These are phyloP conservation scores for Fomes fomentarius DNA, from an alignment of 1,284 basidiomycete genomes.

Conservation along the genomic window DNA sequence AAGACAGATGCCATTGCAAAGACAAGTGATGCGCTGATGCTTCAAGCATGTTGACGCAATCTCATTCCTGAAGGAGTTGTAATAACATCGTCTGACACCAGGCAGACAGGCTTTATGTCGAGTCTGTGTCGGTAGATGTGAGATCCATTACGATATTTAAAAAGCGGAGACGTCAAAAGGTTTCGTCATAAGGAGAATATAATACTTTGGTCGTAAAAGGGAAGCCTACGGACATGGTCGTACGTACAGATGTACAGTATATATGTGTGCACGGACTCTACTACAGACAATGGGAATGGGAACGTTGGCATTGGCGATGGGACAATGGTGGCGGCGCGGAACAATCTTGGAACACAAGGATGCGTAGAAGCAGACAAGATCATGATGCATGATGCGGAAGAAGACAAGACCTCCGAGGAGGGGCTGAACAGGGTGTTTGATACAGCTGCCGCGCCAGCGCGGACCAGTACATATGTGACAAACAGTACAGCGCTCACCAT, in stretches of 20 bases:
- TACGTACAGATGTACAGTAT: conserved; percentile 13
- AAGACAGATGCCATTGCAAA: neutral
- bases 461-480: conserved; percentile 16
- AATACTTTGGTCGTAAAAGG: conserved; percentile 1
- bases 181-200: neutral
- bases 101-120: too few relatives aligned
- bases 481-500: conserved; percentile 8
- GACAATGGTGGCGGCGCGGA: neutral
- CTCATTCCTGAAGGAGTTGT: too few relatives aligned
- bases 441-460: conserved; percentile 26
- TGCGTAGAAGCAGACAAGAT: conserved; percentile 7
- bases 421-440: conserved; percentile 2
- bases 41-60: neutral
- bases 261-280: conserved; percentile 12
- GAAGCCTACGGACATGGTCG: neutral
- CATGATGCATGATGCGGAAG: conserved; percentile 10
- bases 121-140: too few relatives aligned
- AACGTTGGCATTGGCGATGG: neutral
- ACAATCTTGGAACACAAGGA: neutral
- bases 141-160: neutral
- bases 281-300: conserved; percentile 4
- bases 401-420: neutral
- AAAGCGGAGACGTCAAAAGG: neutral
- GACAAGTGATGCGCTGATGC: neutral
- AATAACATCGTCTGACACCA: too few relatives aligned